Evolutionary conservation across 2,329 filamentous ascomycete genomes (phyloP).

Genomic region (Epicoccum nigrum): DNA sequence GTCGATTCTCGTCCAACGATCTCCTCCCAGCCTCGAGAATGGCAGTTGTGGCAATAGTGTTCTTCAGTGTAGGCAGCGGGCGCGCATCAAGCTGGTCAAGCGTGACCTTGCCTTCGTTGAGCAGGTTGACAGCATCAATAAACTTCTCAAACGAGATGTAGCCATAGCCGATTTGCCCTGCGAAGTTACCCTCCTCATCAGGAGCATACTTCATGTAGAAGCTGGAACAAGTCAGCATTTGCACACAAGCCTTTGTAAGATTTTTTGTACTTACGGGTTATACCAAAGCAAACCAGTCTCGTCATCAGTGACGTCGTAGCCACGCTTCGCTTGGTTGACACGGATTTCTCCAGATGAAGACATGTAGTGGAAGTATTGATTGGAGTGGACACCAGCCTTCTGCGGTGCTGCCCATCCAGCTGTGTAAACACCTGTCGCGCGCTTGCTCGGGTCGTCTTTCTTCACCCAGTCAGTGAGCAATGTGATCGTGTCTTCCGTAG

Average conservation of each 20-base stretch:
- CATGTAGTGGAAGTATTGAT: slow-evolving; percentile 97
- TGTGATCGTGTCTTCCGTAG: slow-evolving; percentile 93
- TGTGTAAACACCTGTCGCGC: slow-evolving; percentile 88
- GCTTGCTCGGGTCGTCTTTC: slow-evolving; percentile 69
- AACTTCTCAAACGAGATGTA: slow-evolving; percentile 97
- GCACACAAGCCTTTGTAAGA: neutral
- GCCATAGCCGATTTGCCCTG: slow-evolving; percentile 87
- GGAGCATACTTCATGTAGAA: slow-evolving; percentile 96
- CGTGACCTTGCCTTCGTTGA: slow-evolving; percentile 76
- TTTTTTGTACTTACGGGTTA: slow-evolving; percentile 67
- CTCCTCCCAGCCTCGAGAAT: slow-evolving; percentile 86
- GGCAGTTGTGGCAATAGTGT: slow-evolving; percentile 89
- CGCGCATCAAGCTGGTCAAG: slow-evolving; percentile 79
- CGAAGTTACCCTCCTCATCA: slow-evolving; percentile 93
- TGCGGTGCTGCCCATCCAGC: slow-evolving; percentile 94
- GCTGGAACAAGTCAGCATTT: slow-evolving; percentile 37
- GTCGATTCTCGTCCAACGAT: slow-evolving; percentile 81
- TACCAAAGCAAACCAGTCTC: slow-evolving; percentile 75
- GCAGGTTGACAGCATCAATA: slow-evolving; percentile 79
- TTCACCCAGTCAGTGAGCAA: slow-evolving; percentile 88
- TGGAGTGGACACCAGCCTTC: slow-evolving; percentile 91
- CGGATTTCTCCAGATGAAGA: slow-evolving; percentile 82
- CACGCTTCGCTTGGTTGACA: slow-evolving; percentile 90
- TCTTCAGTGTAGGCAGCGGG: slow-evolving; percentile 81
- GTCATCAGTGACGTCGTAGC: slow-evolving; percentile 94